phyloP scores from a whole-genome alignment of 2,329 filamentous ascomycete species.

The Xylaria arbuscula region DNA sequence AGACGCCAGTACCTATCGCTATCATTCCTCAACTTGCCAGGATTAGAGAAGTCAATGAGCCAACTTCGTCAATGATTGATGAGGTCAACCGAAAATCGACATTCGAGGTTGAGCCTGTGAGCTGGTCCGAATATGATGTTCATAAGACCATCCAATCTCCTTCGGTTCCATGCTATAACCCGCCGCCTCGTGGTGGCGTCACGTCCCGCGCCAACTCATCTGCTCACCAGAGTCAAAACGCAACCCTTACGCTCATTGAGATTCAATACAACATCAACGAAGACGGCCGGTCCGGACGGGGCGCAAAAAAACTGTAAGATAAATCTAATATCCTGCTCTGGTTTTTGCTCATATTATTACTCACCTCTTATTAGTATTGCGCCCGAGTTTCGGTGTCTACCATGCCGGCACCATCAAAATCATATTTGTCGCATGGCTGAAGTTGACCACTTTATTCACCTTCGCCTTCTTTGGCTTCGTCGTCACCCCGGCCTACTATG shows the following conservation, averaged over 20 bases:
- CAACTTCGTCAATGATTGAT: neutral
- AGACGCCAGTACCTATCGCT: too few species aligned
- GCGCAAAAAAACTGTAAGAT: slow-evolving; percentile 5
- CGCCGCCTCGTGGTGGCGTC: slow-evolving; percentile 9
- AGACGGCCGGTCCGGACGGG: slow-evolving; percentile 15
- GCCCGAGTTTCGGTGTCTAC: slow-evolving; percentile 75
- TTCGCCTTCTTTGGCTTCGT: slow-evolving; percentile 74
- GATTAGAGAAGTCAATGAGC: neutral
- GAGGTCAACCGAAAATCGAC: neutral
- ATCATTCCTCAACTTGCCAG: neutral
- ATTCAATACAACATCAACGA: slow-evolving; percentile 41
- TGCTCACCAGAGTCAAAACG: neutral
- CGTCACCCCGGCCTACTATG: slow-evolving; percentile 68
- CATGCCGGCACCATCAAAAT: slow-evolving; percentile 76
- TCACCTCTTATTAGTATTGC: slow-evolving; percentile 56
- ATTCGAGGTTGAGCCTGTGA: neutral
- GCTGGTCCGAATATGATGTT: slow-evolving; percentile 37
- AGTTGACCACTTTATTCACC: slow-evolving; percentile 76
- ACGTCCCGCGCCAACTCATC: slow-evolving; percentile 2
- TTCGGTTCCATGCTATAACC: slow-evolving; percentile 32
- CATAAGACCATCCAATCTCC: slow-evolving; percentile 35
- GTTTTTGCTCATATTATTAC: neutral
- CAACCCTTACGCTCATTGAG: slow-evolving; percentile 21
- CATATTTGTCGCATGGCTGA: slow-evolving; percentile 75
- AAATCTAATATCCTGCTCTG: neutral